A percentile compares a stretch with the other conserved stretches of the same genome.
These are phyloP conservation scores for Rhizopus sp. DNA, from an alignment of 371 early-diverging fungal species.

Conservation along the genomic window DNA sequence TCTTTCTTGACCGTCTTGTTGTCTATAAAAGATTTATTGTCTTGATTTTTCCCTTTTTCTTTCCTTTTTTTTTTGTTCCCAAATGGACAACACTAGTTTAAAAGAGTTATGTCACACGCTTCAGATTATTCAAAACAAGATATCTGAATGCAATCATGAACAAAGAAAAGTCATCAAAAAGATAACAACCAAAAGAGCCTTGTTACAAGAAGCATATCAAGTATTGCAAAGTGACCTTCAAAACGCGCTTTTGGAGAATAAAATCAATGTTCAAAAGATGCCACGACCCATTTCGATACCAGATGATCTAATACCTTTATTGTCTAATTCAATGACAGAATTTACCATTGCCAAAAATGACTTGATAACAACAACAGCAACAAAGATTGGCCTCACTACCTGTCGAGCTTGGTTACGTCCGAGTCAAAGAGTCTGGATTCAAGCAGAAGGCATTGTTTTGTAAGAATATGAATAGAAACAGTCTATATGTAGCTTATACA, in stretches of 20 bases:
- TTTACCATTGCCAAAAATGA: background rate
- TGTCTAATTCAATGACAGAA: background rate
- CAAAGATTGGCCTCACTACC: background rate
- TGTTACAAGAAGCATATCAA: constrained; percentile 13
- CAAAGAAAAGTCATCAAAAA: constrained; percentile 2
- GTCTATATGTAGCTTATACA: background rate
- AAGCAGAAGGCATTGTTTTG: background rate
- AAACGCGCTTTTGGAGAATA: constrained; percentile 9
- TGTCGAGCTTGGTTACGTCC: constrained; percentile 17
- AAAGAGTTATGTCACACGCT: constrained; percentile 10
- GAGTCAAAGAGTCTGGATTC: constrained; percentile 18
- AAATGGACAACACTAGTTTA: background rate
- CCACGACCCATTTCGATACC: background rate
- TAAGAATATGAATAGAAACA: background rate
- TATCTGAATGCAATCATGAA: constrained; percentile 4
- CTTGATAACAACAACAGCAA: background rate
- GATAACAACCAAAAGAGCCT: constrained; percentile 15
- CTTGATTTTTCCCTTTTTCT: too few species aligned
- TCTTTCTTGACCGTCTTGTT: constrained; percentile 7
- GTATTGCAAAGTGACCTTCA: constrained; percentile 11
- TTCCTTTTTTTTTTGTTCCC: too few species aligned
- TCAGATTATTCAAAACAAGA: constrained; percentile 12
- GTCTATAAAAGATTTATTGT: background rate
- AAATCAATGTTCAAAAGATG: background rate
- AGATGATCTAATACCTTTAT: background rate